These are phyloP conservation scores for Pulveroboletus sp. DNA, from an alignment of 768 basidiomycete genomes.

Conservation along the genomic window DNA sequence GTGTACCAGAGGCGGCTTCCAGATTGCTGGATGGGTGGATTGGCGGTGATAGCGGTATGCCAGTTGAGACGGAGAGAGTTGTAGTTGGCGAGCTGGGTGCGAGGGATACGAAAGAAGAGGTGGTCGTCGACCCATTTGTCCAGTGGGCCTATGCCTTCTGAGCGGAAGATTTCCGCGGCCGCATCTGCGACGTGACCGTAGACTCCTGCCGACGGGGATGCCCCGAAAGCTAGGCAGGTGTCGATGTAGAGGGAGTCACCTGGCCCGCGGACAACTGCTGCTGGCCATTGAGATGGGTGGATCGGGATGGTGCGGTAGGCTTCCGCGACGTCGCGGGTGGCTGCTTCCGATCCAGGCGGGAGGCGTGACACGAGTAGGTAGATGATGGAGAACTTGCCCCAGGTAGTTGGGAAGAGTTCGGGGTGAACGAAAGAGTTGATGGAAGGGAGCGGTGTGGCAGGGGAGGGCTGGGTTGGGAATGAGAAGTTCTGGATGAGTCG, in stretches of 20 bases:
- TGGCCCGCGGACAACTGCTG: neutral
- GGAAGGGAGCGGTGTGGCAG: neutral
- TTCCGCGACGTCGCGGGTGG: neutral
- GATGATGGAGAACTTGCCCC: constrained; percentile 12
- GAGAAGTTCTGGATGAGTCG: constrained; percentile 27
- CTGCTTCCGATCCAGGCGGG: neutral
- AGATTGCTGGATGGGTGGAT: too few species aligned
- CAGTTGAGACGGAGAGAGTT: too few species aligned
- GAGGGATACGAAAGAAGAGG: neutral
- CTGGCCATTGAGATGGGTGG: neutral
- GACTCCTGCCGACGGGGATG: neutral
- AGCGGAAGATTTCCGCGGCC: neutral
- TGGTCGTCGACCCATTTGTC: neutral
- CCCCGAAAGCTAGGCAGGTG: neutral
- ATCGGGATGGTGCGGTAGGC: neutral
- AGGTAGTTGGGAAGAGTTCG: rapidly evolving
- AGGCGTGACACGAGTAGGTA: neutral
- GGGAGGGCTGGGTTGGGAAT: constrained; percentile 3
- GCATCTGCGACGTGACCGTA: neutral
- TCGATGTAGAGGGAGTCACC: neutral
- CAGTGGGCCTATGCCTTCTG: neutral
- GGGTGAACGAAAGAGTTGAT: neutral
- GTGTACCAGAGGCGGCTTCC: too few species aligned
- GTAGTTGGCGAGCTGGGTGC: neutral
- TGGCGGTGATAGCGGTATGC: too few species aligned